Base-by-base conservation (phyloP, 805 yeast genomes). In the Teunomyces atbi region DNA sequence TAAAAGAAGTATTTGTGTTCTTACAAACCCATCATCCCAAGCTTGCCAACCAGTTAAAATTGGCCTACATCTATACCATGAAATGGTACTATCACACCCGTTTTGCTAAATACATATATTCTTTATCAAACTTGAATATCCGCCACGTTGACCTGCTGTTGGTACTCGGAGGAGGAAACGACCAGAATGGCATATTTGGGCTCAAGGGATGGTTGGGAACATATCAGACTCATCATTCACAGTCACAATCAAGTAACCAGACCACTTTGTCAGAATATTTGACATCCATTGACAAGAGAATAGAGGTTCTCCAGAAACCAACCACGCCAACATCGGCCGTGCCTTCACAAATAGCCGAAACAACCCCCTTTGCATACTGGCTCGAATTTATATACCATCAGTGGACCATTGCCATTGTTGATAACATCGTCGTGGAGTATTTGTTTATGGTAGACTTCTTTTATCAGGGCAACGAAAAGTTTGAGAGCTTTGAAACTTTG, bases 1-100 rank as follows among this genome's bases (percentile, higher is more conserved):
- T 83, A n/a, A 79, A 77, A 49, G 88, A 84, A 42, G 73, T 81
- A 1, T 86, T 68, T 54, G 66, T 67, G 3, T 89, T 87, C 49
- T 61, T 92, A 32, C 62, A 70, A 3, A 57, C 65, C 4, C 78
- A 81, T 42, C 79, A 86, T 47, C 73, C 77, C 6, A 74, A 81
- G 5, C 66, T 94, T 45, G 92, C 96, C 0, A 61, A 69, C 12
- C 94, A 89, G 58, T 73, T 94, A 33, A 76, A 82, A 45, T 78
- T 78, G 56, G 98, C 97, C 0, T 94, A 94, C 62, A 69, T 83
- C 15, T 83, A 82, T 57, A 92, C 98, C 2, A 91, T 94, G 88
- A 74, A 79, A 57, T 94, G 99, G 99, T 94, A 92, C 68, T 94
- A 94, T 62, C 74, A 77, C 47, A 78, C 85, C 46, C 79, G 86